Conservation (phyloP, 257 asterid species). For the Fraxinus americana region DNA sequence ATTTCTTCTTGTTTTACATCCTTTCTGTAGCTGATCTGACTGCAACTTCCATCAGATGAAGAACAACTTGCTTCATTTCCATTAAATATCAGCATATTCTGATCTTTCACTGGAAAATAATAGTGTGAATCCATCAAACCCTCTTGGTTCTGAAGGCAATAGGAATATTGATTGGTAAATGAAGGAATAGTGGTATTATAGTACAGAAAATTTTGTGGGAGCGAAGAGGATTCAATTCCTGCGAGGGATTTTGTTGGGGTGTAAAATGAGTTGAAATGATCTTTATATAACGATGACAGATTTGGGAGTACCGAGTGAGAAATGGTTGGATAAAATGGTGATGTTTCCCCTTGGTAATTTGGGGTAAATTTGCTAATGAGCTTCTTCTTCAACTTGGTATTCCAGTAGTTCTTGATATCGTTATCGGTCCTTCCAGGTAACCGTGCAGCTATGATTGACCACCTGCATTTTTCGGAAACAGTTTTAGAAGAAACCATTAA, state of each 20-base stretch:
- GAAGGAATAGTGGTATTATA: conserved; percentile 19
- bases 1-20: conserved; percentile 57
- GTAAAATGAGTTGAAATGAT: conserved; percentile 30
- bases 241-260: conserved; percentile 32
- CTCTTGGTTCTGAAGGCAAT: conserved; percentile 38
- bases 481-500: too few species aligned
- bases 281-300: conserved; percentile 33
- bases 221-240: conserved; percentile 30
- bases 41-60: conserved; percentile 65
- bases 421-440: conserved; percentile 21
- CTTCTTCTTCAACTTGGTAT: conserved; percentile 23
- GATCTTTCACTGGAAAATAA: conserved; percentile 35
- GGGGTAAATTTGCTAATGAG: conserved; percentile 9
- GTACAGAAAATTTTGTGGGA: conserved; percentile 31
- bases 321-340: conserved; percentile 34
- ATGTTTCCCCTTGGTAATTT: conserved; percentile 27
- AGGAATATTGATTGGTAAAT: conserved; percentile 16
- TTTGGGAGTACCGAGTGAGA: conserved; percentile 19
- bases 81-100: conserved; percentile 48
- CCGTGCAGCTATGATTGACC: conserved; percentile 19
- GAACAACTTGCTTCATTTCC: conserved; percentile 59
- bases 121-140: conserved; percentile 36
- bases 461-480: neutral
- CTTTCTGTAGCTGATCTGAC: conserved; percentile 52
- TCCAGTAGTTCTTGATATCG: conserved; percentile 22